These are phyloP conservation scores for Puccinia triticina DNA, from an alignment of 1,284 basidiomycete genomes.

Conservation along the genomic window DNA sequence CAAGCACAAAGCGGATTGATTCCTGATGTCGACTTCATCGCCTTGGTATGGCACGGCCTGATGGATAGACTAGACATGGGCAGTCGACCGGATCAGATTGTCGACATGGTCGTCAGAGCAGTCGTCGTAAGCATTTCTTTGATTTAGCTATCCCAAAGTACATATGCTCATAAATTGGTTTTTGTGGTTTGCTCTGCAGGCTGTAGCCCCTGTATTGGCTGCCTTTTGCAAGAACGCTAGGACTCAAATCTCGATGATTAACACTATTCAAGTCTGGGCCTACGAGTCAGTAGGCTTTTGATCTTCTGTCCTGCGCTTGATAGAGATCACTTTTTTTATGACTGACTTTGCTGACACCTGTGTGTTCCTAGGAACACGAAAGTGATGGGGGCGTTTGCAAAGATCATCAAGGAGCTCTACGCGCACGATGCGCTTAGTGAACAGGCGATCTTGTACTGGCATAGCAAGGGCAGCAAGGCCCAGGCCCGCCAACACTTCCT, in stretches of 20 bases:
- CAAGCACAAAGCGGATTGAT: slow-evolving; percentile 64
- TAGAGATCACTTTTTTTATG: background rate
- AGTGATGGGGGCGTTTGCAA: slow-evolving; percentile 88
- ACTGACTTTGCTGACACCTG: background rate
- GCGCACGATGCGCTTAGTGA: slow-evolving; percentile 92
- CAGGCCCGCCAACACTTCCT: slow-evolving; percentile 93
- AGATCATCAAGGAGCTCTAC: slow-evolving; percentile 90
- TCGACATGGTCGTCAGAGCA: slow-evolving; percentile 79
- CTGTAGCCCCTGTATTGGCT: slow-evolving; percentile 79
- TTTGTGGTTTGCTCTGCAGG: slow-evolving; percentile 64
- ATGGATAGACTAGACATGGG: slow-evolving; percentile 84
- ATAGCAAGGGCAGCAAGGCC: slow-evolving; percentile 91
- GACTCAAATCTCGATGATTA: slow-evolving; percentile 87
- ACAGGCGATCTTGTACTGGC: slow-evolving; percentile 96
- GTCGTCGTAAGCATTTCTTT: slow-evolving; percentile 67
- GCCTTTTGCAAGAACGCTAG: slow-evolving; percentile 83
- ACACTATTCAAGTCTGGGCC: slow-evolving; percentile 88
- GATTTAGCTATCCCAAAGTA: slow-evolving; percentile 34
- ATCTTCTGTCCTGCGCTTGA: background rate
- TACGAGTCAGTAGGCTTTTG: slow-evolving; percentile 51
- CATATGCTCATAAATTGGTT: slow-evolving; percentile 15
- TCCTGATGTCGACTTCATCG: slow-evolving; percentile 78
- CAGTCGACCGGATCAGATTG: slow-evolving; percentile 84
- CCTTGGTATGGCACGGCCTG: slow-evolving; percentile 87
- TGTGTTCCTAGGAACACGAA: slow-evolving; percentile 76